phyloP scores from a whole-genome alignment of 163 green algal species.

The Volvox carteri region DNA sequence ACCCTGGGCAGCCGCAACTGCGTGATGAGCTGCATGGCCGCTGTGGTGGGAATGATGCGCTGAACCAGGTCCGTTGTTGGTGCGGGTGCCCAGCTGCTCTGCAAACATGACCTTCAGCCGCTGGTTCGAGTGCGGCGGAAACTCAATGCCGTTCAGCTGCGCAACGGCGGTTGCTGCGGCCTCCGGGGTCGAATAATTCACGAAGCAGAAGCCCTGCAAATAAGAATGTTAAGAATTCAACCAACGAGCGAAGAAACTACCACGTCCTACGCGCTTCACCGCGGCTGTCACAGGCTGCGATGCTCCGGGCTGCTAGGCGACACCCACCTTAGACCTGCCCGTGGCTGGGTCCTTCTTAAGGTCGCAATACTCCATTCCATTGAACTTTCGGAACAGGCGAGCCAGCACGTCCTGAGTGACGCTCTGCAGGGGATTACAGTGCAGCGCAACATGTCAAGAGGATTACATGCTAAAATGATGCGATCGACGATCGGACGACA shows the following conservation, averaged over 20 bases:
- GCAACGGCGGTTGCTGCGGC: conserved; percentile 80
- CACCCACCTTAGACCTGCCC: conserved; percentile 80
- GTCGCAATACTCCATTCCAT: conserved; percentile 94
- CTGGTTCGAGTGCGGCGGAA: conserved; percentile 83
- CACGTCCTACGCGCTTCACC: too few relatives aligned
- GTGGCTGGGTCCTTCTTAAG: conserved; percentile 91
- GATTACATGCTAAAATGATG: too few relatives aligned
- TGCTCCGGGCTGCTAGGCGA: too few relatives aligned
- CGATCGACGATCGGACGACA: too few relatives aligned
- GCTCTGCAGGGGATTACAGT: conserved; percentile 70
- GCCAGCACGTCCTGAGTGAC: conserved; percentile 83
- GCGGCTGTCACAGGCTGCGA: too few relatives aligned
- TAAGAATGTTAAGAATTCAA: neutral
- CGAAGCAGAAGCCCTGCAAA: conserved; percentile 88
- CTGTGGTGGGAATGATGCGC: conserved; percentile 36
- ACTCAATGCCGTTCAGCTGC: conserved; percentile 90
- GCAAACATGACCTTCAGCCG: conserved; percentile 89
- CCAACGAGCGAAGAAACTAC: too few relatives aligned
- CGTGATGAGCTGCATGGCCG: neutral
- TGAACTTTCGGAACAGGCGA: conserved; percentile 86
- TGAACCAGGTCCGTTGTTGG: conserved; percentile 4
- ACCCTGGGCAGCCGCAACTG: neutral
- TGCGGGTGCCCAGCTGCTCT: conserved; percentile 66
- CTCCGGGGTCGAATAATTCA: conserved; percentile 87
- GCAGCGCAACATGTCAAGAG: too few relatives aligned